Evolutionary conservation across 352 stramenopile species (phyloP).

Genomic region (Phytophthora ramorum): DNA sequence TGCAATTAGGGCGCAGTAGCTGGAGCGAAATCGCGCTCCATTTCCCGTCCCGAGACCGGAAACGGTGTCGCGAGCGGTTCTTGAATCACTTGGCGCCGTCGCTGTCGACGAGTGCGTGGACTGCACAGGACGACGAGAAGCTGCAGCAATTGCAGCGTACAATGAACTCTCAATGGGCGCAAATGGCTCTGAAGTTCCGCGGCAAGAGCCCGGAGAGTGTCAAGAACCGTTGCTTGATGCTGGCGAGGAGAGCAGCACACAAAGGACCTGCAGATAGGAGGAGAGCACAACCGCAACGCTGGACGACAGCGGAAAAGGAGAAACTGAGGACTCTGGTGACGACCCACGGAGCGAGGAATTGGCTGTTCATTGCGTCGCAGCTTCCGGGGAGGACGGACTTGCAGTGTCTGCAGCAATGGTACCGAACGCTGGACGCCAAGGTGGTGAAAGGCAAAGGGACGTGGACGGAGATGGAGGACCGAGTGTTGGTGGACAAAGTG

Average conservation of each 20-base stretch:
- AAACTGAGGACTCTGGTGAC: constrained; percentile 47
- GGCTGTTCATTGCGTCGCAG: constrained; percentile 81
- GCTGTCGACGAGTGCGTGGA: constrained; percentile 47
- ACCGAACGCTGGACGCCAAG: constrained; percentile 54
- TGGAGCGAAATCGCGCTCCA: constrained; percentile 52
- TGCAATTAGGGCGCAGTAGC: constrained; percentile 29
- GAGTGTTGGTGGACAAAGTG: constrained; percentile 49
- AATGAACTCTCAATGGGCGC: constrained; percentile 44
- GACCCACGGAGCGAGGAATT: constrained; percentile 62
- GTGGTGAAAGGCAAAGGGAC: constrained; percentile 68
- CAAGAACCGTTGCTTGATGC: constrained; percentile 58
- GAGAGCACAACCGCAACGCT: constrained; percentile 24
- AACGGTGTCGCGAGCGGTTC: constrained; percentile 77
- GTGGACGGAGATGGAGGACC: constrained; percentile 63
- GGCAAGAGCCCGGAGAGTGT: constrained; percentile 57
- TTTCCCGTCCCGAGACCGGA: constrained; percentile 60
- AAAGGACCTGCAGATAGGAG: constrained; percentile 2
- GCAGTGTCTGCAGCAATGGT: constrained; percentile 84
- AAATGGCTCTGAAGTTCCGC: constrained; percentile 38
- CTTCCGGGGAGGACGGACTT: constrained; percentile 70
- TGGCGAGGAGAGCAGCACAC: constrained; percentile 26
- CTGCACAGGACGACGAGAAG: constrained; percentile 47
- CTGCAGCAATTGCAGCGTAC: constrained; percentile 42
- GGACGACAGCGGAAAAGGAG: constrained; percentile 37
- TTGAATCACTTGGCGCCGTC: constrained; percentile 68